Evolutionary conservation across 179 eudicot species (phyloP), one percentile per base, ranked within the genome.

Genomic region (Carnegiea gigantea): DNA sequence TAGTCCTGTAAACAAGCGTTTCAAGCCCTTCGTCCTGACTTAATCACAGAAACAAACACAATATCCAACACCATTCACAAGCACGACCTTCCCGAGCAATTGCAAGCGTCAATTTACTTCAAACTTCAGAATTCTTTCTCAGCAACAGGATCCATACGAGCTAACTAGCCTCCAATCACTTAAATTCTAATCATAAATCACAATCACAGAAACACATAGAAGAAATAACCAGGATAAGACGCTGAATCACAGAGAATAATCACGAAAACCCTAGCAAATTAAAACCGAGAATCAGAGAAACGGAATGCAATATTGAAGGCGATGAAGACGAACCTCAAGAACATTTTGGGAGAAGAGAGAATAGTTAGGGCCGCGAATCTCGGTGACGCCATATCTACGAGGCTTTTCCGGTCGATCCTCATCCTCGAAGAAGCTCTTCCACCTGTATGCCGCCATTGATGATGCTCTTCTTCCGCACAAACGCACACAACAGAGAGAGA

Each of bases 331-430:
- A 44, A 91, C 95, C 93, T 91, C 84, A 57, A 95, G 92, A 78
- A 87, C 86, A 74, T 90, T 87, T 30, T 90, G 90, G 24, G 93
- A 86, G 81, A 95, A 91, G 79, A 91, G 89, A 70, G 94, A 89
- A 83, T 89, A 89, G 51, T 85, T 81, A 64, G 99, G 99, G 51
- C 91, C 88, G 38, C 98, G 88, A 85, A 95, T 90, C 82, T 93
- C 99, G 10, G 98, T 94, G 78, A 94, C 92, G 12, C 98, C 99
- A 75, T 72, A 95, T 4, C 86, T 80, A 20, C 98, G 85, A 5
- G 99, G 98, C 88, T 95, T 95, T 67, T 95, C 99, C 0, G 98
- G 99, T n/a, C 99, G 93, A 80, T 95, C 99, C 82, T 92, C 97
- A 26, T 95, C 92, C 79, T 95, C 97, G 74, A 21, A 70, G 87